phyloP scores from a whole-genome alignment of 2,329 filamentous ascomycete species.

The Tolypocladium capitatum region DNA sequence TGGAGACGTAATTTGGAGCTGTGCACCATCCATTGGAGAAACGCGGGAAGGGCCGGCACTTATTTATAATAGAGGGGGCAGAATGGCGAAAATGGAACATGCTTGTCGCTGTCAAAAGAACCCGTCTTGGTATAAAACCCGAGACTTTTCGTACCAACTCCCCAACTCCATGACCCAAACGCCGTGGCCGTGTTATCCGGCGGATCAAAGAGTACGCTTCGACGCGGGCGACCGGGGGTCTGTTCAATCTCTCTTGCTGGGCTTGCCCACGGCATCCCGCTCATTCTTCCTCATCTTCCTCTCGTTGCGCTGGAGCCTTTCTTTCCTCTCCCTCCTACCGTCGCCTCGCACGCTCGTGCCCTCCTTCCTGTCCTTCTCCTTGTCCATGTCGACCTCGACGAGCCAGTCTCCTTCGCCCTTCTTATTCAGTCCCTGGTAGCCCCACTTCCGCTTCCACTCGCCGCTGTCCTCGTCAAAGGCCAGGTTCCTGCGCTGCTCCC shows the following conservation, averaged over 20 bases:
- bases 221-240: background rate
- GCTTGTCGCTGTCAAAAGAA: background rate
- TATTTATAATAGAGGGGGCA: constrained; percentile 6
- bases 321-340: constrained; percentile 50
- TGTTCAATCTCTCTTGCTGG: constrained; percentile 9
- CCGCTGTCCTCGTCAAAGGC: constrained; percentile 73
- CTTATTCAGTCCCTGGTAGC: constrained; percentile 84
- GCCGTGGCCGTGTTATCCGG: constrained; percentile 6
- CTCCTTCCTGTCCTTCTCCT: constrained; percentile 49
- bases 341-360: constrained; percentile 48
- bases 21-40: constrained; percentile 7
- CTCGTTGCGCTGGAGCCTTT: constrained; percentile 59
- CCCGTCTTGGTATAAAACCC: constrained; percentile 1
- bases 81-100: constrained; percentile 3
- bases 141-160: constrained; percentile 12
- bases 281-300: constrained; percentile 55
- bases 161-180: constrained; percentile 17
- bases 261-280: constrained; percentile 24
- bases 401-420: constrained; percentile 74
- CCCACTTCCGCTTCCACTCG: constrained; percentile 91
- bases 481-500: constrained; percentile 60
- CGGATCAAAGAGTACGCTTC: background rate
- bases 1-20: constrained; percentile 9
- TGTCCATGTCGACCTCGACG: constrained; percentile 77
- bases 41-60: constrained; percentile 4